phyloP scores from a whole-genome alignment of 306 rosid genomes.

The Corylus avellana region DNA sequence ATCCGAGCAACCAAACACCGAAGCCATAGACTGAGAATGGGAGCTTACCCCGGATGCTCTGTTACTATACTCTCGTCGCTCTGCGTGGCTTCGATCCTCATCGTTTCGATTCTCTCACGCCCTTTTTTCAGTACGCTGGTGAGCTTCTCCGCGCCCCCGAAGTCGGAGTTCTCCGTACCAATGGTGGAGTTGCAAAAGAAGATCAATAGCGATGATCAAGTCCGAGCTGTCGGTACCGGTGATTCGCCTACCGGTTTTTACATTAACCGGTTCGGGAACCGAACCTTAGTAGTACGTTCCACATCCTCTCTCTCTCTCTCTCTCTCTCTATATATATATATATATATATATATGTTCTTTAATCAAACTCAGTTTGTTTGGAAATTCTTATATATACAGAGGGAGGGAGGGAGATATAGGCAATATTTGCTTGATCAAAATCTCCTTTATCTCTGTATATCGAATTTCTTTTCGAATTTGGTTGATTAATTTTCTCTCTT shows the following conservation, averaged over 20 bases:
- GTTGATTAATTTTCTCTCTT: background rate
- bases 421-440: too few species aligned
- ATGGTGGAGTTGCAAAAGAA: constrained; percentile 19
- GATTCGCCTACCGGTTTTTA: background rate
- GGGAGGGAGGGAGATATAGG: too few species aligned
- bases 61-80: background rate
- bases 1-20: constrained; percentile 23
- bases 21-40: constrained; percentile 3
- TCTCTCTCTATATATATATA: too few species aligned
- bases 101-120: constrained; percentile 3
- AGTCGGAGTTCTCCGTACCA: constrained; percentile 8
- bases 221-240: background rate
- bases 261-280: constrained; percentile 2
- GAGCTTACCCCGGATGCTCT: background rate
- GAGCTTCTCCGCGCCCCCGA: background rate
- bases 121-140: background rate
- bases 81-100: constrained; percentile 18
- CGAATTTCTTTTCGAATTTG: background rate
- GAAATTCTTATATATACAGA: background rate
- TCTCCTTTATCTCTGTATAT: background rate
- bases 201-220: background rate
- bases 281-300: constrained; percentile 11
- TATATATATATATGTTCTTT: background rate
- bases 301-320: background rate
- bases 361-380: background rate